phyloP scores from a whole-genome alignment of 331 rosid genomes.

The Quercus lobata region DNA sequence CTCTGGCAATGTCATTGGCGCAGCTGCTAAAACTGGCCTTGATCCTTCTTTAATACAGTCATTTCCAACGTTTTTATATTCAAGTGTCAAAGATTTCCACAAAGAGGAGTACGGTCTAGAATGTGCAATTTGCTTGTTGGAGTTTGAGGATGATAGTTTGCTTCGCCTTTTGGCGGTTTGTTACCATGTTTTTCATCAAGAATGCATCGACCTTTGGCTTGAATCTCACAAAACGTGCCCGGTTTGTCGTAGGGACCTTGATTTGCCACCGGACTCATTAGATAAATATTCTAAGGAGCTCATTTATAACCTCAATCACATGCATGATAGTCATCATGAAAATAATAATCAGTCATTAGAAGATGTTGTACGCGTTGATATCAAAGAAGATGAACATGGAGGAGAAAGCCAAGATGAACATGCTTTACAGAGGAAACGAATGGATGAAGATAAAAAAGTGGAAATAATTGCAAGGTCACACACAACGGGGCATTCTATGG shows the following conservation, averaged over 20 bases:
- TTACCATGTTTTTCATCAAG: conserved; percentile 83
- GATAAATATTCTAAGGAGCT: neutral
- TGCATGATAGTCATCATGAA: neutral
- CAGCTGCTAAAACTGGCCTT: conserved; percentile 40
- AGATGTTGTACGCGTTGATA: conserved; percentile 34
- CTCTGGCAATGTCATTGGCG: conserved; percentile 28
- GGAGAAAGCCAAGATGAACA: neutral
- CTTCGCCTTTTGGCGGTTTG: conserved; percentile 64
- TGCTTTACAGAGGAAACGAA: neutral
- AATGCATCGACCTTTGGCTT: conserved; percentile 93
- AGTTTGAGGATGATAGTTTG: conserved; percentile 58
- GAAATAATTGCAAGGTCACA: conserved; percentile 56
- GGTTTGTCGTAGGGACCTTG: conserved; percentile 69
- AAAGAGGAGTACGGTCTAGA: conserved; percentile 48
- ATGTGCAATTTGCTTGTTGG: conserved; percentile 77
- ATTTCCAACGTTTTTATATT: conserved; percentile 59
- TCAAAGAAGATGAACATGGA: conserved; percentile 22
- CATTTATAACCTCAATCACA: neutral
- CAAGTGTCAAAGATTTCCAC: conserved; percentile 50
- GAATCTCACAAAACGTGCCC: conserved; percentile 76
- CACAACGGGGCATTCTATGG: conserved; percentile 80
- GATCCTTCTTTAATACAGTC: conserved; percentile 37
- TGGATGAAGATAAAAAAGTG: neutral
- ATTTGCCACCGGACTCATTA: neutral
- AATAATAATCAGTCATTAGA: neutral